Evolutionary conservation across 2,329 filamentous ascomycete genomes (phyloP).

Genomic region (Pyrenophora graminea): DNA sequence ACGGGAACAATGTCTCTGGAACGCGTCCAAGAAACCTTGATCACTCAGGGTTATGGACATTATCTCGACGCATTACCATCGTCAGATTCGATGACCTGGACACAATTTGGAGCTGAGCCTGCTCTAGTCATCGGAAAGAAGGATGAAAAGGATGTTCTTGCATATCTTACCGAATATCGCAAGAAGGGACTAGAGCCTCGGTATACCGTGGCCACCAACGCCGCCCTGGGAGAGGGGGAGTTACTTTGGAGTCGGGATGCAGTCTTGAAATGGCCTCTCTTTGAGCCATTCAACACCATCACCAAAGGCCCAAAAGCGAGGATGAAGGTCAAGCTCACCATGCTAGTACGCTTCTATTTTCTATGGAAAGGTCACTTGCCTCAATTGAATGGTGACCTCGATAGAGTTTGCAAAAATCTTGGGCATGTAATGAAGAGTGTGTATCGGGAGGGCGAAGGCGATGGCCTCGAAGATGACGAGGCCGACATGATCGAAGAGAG

Average conservation of each 20-base stretch:
- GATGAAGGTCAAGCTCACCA: conserved; percentile 11
- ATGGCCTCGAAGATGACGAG: not conserved
- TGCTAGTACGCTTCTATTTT: conserved; percentile 16
- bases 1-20: conserved; percentile 7
- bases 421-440: conserved; percentile 1
- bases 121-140: conserved; percentile 7
- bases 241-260: conserved; percentile 4
- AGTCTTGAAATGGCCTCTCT: conserved; percentile 6
- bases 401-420: conserved; percentile 7
- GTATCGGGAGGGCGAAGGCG: not conserved
- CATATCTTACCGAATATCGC: conserved; percentile 7
- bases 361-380: conserved; percentile 4
- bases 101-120: not conserved
- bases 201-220: not conserved
- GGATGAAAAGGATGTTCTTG: conserved; percentile 8
- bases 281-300: conserved; percentile 13
- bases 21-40: conserved; percentile 3
- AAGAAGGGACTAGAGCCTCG: conserved; percentile 11
- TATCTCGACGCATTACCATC: conserved; percentile 11
- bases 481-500: conserved; percentile 10
- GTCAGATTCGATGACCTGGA: conserved; percentile 11
- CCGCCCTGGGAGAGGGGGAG: too few relatives aligned
- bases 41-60: conserved; percentile 2
- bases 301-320: not conserved
- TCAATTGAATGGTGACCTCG: conserved; percentile 2